These are phyloP conservation scores for Endothia cerciana DNA, from an alignment of 2,329 filamentous ascomycete genomes.

Conservation along the genomic window DNA sequence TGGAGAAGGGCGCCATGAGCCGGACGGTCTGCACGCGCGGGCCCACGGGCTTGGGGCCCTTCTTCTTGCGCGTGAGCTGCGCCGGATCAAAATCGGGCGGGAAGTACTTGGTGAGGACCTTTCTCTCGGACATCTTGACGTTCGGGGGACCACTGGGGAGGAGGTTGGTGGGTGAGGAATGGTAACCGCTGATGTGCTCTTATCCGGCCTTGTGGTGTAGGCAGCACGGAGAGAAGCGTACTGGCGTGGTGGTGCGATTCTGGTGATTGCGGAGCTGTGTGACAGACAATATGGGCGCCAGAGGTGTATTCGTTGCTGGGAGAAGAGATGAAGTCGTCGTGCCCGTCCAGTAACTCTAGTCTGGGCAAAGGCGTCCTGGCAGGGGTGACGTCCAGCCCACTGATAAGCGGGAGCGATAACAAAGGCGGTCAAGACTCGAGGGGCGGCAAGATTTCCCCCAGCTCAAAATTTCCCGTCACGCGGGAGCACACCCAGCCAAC, in stretches of 20 bases:
- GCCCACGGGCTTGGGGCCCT: slow-evolving; percentile 69
- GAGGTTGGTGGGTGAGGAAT: background rate
- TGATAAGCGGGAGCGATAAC: slow-evolving; percentile 14
- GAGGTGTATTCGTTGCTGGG: background rate
- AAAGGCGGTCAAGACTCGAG: slow-evolving; percentile 19
- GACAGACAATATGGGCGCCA: background rate
- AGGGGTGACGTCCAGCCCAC: slow-evolving; percentile 2
- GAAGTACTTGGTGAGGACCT: slow-evolving; percentile 71
- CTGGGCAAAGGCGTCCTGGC: background rate
- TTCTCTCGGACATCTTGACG: slow-evolving; percentile 76
- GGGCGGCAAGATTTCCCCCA: slow-evolving; percentile 11
- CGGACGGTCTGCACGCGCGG: slow-evolving; percentile 85
- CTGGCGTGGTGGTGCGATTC: background rate
- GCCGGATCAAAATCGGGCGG: slow-evolving; percentile 89
- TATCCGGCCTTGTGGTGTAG: background rate
- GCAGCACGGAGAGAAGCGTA: background rate
- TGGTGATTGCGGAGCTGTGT: background rate
- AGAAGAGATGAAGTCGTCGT: background rate
- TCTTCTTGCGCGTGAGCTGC: slow-evolving; percentile 69
- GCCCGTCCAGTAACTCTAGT: background rate
- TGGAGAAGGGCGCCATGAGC: slow-evolving; percentile 85
- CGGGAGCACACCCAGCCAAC: background rate
- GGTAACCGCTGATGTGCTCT: background rate
- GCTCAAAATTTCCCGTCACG: slow-evolving; percentile 19
- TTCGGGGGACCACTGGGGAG: background rate